Conservation (phyloP, 2,329 filamentous ascomycete genomes). For the Ustilaginoidea virens region DNA sequence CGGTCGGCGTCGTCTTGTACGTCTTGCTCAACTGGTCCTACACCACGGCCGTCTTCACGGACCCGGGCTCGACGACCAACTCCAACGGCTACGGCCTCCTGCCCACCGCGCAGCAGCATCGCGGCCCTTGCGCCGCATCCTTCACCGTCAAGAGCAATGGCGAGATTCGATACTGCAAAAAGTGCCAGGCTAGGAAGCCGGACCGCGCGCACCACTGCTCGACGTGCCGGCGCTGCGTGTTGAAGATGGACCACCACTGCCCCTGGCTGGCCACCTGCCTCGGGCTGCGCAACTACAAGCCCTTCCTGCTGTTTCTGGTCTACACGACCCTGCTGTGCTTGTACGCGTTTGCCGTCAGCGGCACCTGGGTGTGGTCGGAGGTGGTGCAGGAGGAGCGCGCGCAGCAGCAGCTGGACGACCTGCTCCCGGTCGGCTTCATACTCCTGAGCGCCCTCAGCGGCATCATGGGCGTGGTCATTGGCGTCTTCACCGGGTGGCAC, state of each 20-base stretch:
- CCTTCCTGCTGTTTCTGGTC: constrained; percentile 80
- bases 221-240: constrained; percentile 79
- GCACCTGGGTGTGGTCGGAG: constrained; percentile 73
- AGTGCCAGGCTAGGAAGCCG: constrained; percentile 87
- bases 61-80: constrained; percentile 58
- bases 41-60: constrained; percentile 83
- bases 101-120: constrained; percentile 47
- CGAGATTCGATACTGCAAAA: constrained; percentile 84
- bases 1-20: constrained; percentile 57
- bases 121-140: constrained; percentile 43
- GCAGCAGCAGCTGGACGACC: constrained; percentile 57
- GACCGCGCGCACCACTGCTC: constrained; percentile 96
- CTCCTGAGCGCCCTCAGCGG: constrained; percentile 74
- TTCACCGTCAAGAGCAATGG: constrained; percentile 90
- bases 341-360: constrained; percentile 62
- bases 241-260: constrained; percentile 99
- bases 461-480: constrained; percentile 80
- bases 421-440: constrained; percentile 83
- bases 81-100: constrained; percentile 62
- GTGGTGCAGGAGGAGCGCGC: constrained; percentile 53
- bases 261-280: constrained; percentile 96
- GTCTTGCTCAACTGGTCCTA: constrained; percentile 75
- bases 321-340: constrained; percentile 82
- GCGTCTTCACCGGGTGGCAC: constrained; percentile 86
- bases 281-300: constrained; percentile 86